Evolutionary conservation across 2,329 filamentous ascomycete genomes (phyloP).

Genomic region (Elsinoe perseae): DNA sequence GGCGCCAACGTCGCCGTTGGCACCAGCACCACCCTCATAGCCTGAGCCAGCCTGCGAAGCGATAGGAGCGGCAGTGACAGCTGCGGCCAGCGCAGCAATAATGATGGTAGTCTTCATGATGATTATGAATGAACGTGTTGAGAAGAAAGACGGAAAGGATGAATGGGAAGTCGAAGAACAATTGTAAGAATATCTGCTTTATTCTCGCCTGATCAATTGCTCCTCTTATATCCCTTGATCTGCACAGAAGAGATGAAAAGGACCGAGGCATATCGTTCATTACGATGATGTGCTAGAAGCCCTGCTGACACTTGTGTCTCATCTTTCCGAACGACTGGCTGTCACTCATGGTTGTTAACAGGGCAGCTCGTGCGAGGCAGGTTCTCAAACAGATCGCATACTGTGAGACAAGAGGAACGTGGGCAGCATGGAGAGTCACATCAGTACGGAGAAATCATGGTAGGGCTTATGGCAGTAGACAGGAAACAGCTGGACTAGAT

Average conservation of each 20-base stretch:
- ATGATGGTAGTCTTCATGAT: slow-evolving; percentile 11
- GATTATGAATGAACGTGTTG: slow-evolving; percentile 1
- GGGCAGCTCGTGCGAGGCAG: neutral
- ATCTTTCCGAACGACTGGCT: neutral
- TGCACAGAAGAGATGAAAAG: too few species aligned
- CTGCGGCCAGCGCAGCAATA: slow-evolving; percentile 2
- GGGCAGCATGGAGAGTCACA: neutral
- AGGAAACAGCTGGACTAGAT: neutral
- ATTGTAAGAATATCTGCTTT: too few species aligned
- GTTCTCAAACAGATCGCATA: neutral
- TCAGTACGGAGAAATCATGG: neutral
- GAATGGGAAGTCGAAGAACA: neutral
- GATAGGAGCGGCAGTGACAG: neutral
- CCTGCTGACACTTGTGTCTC: neutral
- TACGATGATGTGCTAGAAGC: neutral
- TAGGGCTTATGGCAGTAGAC: neutral
- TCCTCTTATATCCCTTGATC: neutral
- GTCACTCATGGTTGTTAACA: neutral
- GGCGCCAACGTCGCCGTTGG: neutral
- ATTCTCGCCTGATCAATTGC: neutral
- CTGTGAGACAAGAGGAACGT: neutral
- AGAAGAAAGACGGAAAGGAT: neutral
- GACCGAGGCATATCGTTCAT: neutral
- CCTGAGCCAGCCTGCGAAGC: neutral
- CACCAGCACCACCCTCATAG: neutral